Percentiles rank a stretch among this genome's conserved stretches.
Evolutionary conservation across 306 rosid genomes (phyloP).

Genomic region (Rosa persica): DNA sequence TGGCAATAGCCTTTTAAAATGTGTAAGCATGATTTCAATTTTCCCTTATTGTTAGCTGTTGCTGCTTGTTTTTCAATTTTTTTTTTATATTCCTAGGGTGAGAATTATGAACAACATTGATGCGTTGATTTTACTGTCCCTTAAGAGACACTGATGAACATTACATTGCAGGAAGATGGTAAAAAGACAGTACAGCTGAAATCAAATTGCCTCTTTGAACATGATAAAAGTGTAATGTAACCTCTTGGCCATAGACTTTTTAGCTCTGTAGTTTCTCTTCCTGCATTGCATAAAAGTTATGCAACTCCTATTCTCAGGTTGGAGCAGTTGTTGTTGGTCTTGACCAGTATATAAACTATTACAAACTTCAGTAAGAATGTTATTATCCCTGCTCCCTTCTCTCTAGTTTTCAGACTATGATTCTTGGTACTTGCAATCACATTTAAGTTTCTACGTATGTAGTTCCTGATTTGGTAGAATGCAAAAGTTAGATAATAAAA

Average conservation of each 20-base stretch:
- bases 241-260: slow-evolving; percentile 32
- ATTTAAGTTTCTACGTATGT: neutral
- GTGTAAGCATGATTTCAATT: neutral
- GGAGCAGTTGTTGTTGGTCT: slow-evolving; percentile 98
- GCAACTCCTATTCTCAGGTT: slow-evolving; percentile 57
- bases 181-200: slow-evolving; percentile 51
- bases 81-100: neutral
- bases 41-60: neutral
- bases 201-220: slow-evolving; percentile 58
- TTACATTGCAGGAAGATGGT: slow-evolving; percentile 73
- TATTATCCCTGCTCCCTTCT: slow-evolving; percentile 5
- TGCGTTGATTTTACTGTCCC: neutral
- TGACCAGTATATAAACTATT: slow-evolving; percentile 81
- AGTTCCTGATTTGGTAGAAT: neutral
- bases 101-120: neutral
- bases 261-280: slow-evolving; percentile 22
- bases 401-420: neutral
- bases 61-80: neutral
- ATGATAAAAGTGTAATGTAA: slow-evolving; percentile 83
- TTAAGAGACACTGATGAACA: slow-evolving; percentile 26
- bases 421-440: neutral
- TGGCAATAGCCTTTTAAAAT: neutral
- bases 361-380: slow-evolving; percentile 90
- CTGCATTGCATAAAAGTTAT: slow-evolving; percentile 24
- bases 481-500: neutral